These are phyloP conservation scores for Exophiala bonariae DNA, from an alignment of 2,329 filamentous ascomycete genomes.

Conservation along the genomic window DNA sequence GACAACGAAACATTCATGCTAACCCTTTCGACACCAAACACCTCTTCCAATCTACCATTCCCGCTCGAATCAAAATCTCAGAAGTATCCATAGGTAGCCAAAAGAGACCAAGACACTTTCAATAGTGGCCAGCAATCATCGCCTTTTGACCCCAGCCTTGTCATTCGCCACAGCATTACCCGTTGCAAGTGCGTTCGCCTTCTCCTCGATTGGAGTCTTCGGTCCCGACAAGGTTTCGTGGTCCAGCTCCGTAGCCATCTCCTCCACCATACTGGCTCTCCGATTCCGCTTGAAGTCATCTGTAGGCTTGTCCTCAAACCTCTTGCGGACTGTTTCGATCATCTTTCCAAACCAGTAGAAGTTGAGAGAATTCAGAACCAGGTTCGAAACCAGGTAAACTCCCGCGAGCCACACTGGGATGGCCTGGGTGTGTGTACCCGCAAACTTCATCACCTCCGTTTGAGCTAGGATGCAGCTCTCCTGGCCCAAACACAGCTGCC, in stretches of 20 bases:
- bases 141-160: constrained; percentile 7
- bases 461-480: constrained; percentile 41
- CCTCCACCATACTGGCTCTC: constrained; percentile 27
- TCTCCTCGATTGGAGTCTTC: constrained; percentile 19
- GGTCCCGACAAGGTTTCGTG: constrained; percentile 28
- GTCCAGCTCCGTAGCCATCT: constrained; percentile 29
- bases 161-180: constrained; percentile 15
- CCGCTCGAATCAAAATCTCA: too few species aligned
- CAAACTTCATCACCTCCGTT: constrained; percentile 52
- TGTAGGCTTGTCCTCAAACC: constrained; percentile 53
- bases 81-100: too few species aligned
- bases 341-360: constrained; percentile 69
- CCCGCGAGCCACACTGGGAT: constrained; percentile 60
- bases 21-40: too few species aligned
- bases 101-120: too few species aligned
- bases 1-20: too few species aligned
- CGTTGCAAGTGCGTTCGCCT: constrained; percentile 7
- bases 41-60: too few species aligned
- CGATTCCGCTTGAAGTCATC: constrained; percentile 30
- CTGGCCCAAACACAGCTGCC: constrained; percentile 37
- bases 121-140: background rate
- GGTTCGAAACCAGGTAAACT: constrained; percentile 59
- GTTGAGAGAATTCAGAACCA: constrained; percentile 63
- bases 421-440: constrained; percentile 36
- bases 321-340: constrained; percentile 64